Base-by-base conservation (phyloP, 2,329 filamentous ascomycete species). In the Calonectria ilicicola region DNA sequence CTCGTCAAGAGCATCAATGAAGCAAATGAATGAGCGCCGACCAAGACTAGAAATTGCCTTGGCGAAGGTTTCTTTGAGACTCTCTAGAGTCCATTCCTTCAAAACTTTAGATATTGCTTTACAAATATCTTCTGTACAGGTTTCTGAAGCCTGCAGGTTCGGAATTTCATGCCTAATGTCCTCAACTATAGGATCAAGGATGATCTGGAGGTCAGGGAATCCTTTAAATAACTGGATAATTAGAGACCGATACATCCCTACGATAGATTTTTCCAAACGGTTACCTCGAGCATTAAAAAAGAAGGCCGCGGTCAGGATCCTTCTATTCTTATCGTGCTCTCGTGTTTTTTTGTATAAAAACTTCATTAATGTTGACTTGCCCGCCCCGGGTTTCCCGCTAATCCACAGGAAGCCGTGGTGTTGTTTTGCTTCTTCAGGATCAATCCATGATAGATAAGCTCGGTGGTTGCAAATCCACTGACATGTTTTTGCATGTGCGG, bases 1-100 rank as follows among this genome's bases (percentile, higher is more conserved):
- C 60, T 90, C 88, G 8, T 90, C 88, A 0, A 89, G 80, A 0
- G 87, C 88, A 65, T 89, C 87, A 0, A 85, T 76, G 38, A 82
- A 84, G 1, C 74, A 79, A 2, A 0, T 63, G 0, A 75, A 49
- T 0, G 65, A 26, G 0, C 62, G 15, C 0, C 29, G 2, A 7
- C 12, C 67, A 0, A 78, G 62, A 0, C 15, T 56, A 0, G 9
- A 17, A 0, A 75, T 5, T 0, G 70, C 65, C 0, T 26, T 42
- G 0, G 15, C 3, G 5, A 78, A 19, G 0, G 73, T 7, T 0
- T 62, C 62, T 7, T 75, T 75, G 1, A 77, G 58, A 0, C 1
- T 12, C 67, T 70, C 38, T 0, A 66, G 14, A 23, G n/a, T 47
- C 44, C n/a, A 47, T 23, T 2, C 40, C 40, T 42, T 42, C 19